Evolutionary conservation across 1,139 yeast species (phyloP), one percentile per base, ranked within the genome.

Genomic region (Lodderomyces orthopsilosis): DNA sequence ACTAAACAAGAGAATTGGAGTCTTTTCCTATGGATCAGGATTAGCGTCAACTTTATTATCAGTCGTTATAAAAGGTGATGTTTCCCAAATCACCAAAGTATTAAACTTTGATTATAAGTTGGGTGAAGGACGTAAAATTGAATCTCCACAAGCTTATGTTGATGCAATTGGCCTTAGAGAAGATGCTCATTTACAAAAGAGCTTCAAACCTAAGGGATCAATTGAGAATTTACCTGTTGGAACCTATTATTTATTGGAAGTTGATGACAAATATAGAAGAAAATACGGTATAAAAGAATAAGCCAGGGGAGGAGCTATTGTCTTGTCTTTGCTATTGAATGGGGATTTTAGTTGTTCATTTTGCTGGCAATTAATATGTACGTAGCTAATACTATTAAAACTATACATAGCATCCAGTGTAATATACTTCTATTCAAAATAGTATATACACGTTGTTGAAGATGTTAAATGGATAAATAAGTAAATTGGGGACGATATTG

Each of bases 1-100:
- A 56, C 88, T 83, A 64, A 79, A 79, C 58, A 89, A 91, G 76
- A 83, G 97, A 67, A 75, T 94, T 59, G 95, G 96, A 58, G 65
- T 91, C 55, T 94, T 91, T 75, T 93, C 98, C 21, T 94, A 94
- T 68, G 99, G 99, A 53, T 93, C 98, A 23, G 99, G 99, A 59
- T 79, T 93, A 52, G 98, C 99, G 41, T 79, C 98, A 19, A 82
- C 96, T 38, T 75, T 94, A 68, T 86, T 81, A 70, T 85, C 96
- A 28, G 81, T 83, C 52, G 79, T 74, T 50, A 87, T 94, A 50
- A 79, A 76, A 55, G 96, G 95, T 48, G 98, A 93, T 66, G 74
- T 93, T 52, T 70, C 86, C 35, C 52, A 75, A 46, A 85, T 94
- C 55, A 79, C 80, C 55, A 68, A 79, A 56, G 75, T 70, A 49